Conservation (phyloP, 306 rosid species). For the Fragaria nilgerrensis region DNA sequence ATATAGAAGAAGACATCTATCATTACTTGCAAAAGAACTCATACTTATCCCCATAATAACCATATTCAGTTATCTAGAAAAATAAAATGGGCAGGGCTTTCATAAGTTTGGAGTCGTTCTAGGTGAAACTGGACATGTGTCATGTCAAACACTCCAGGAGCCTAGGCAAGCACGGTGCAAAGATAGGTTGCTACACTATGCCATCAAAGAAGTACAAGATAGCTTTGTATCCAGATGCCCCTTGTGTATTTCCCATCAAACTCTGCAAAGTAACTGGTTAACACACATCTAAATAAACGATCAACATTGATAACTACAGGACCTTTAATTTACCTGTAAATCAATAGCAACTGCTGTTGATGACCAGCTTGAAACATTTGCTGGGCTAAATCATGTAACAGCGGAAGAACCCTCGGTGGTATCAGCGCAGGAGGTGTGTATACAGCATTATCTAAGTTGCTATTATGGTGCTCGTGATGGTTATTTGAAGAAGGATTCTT, state of each 20-base stretch:
- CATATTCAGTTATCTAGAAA: too few species aligned
- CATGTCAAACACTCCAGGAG: too few species aligned
- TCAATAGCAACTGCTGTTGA: constrained; percentile 66
- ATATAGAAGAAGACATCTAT: too few species aligned
- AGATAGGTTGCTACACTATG: too few species aligned
- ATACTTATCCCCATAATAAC: too few species aligned
- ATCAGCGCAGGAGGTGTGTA: constrained; percentile 87
- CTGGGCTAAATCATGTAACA: constrained; percentile 76
- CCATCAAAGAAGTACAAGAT: neutral
- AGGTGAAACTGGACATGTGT: too few species aligned
- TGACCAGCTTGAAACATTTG: constrained; percentile 98
- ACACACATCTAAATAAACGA: neutral
- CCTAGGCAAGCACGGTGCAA: too few species aligned
- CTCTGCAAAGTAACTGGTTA: neutral
- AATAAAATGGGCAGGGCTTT: too few species aligned
- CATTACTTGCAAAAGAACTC: too few species aligned
- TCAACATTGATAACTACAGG: neutral
- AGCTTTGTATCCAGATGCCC: neutral
- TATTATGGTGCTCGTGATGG: constrained; percentile 59
- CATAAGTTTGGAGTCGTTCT: too few species aligned
- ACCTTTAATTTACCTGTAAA: constrained; percentile 55
- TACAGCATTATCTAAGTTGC: constrained; percentile 60
- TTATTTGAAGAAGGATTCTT: constrained; percentile 53
- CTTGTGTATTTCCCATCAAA: neutral
- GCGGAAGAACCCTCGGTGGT: constrained; percentile 79